Evolutionary conservation across 441 rosid species (phyloP).

Genomic region (Hypseocharis bilobata): DNA sequence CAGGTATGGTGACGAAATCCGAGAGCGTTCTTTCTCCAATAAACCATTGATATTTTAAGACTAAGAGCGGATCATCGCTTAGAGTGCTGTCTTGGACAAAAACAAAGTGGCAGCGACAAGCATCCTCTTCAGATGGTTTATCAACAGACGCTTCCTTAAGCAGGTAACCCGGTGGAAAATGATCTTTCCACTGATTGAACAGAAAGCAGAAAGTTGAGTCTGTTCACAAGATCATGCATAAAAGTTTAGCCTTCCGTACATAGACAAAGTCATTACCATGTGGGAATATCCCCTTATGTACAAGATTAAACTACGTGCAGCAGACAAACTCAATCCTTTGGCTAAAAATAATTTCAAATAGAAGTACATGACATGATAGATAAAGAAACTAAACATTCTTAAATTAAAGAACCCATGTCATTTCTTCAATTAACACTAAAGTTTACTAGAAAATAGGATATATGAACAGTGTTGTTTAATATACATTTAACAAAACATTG

Average conservation of each 20-base stretch:
- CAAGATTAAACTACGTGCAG: slow-evolving; percentile 12
- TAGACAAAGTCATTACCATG: not conserved
- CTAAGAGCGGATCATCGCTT: slow-evolving; percentile 43
- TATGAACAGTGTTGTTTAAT: not conserved
- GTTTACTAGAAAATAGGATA: not conserved
- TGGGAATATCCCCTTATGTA: slow-evolving; percentile 2
- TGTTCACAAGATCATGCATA: slow-evolving; percentile 33
- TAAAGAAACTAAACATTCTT: not conserved
- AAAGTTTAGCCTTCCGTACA: slow-evolving; percentile 15
- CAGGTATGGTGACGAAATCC: slow-evolving; percentile 59
- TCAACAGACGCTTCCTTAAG: slow-evolving; percentile 75
- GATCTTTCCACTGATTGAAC: slow-evolving; percentile 78
- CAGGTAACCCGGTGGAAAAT: slow-evolving; percentile 58
- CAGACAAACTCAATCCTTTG: slow-evolving; percentile 18
- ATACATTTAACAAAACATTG: not conserved
- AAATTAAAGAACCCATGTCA: not conserved
- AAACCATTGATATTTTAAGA: slow-evolving; percentile 76
- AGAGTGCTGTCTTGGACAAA: slow-evolving; percentile 55
- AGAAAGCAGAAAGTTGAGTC: slow-evolving; percentile 70
- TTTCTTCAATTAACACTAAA: not conserved
- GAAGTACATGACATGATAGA: slow-evolving; percentile 8
- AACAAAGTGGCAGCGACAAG: slow-evolving; percentile 64
- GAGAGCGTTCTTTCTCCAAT: slow-evolving; percentile 68
- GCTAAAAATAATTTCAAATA: not conserved
- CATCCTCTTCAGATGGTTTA: slow-evolving; percentile 83